phyloP scores from a whole-genome alignment of 305 asterid genomes.

The Fraxinus velutina region DNA sequence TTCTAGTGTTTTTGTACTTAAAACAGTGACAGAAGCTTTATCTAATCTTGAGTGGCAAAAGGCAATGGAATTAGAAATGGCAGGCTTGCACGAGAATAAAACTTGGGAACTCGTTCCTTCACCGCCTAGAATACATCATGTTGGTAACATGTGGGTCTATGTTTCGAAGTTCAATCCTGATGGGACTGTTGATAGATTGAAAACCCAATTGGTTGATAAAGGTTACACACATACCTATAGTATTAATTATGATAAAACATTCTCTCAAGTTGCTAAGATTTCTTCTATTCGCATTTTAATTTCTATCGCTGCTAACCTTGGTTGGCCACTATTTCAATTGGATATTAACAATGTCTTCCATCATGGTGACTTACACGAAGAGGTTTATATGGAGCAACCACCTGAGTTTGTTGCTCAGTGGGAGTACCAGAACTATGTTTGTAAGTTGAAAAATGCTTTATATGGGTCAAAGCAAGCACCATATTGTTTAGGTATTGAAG shows the following conservation, averaged over 20 bases:
- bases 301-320: not conserved
- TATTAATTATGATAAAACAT: not conserved
- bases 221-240: not conserved
- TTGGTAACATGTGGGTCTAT: not conserved
- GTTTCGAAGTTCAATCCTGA: not conserved
- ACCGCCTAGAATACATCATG: not conserved
- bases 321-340: not conserved
- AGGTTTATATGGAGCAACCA: not conserved
- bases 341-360: not conserved
- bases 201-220: not conserved
- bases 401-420: not conserved
- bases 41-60: not conserved
- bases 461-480: not conserved
- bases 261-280: not conserved
- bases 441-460: not conserved
- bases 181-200: not conserved
- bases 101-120: not conserved
- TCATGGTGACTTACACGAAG: not conserved
- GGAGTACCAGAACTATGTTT: not conserved
- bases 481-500: not conserved
- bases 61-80: not conserved
- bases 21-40: not conserved
- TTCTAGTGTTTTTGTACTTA: not conserved
- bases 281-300: not conserved
- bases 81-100: not conserved